Percentiles rank a stretch among this genome's conserved stretches.
These are phyloP conservation scores for Piper longum DNA, from an alignment of 164 flowering plant genomes.

Conservation along the genomic window DNA sequence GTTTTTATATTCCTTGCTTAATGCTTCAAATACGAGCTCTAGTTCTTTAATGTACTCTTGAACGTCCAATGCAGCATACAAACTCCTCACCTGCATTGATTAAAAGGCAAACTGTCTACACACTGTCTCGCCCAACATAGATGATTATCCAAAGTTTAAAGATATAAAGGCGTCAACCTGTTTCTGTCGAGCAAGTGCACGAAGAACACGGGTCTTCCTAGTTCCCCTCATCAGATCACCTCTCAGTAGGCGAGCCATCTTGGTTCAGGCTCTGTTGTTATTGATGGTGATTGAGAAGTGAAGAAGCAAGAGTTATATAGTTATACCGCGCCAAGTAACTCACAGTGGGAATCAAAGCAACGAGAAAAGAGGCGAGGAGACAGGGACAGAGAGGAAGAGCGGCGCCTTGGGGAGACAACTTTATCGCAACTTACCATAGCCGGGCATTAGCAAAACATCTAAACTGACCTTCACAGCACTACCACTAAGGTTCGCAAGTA, in stretches of 20 bases:
- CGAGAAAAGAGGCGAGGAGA: background rate
- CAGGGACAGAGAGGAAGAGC: background rate
- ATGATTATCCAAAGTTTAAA: background rate
- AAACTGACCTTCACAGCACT: too few species aligned
- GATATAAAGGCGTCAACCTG: conserved; percentile 1
- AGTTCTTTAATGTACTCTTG: conserved; percentile 25
- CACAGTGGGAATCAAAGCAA: background rate
- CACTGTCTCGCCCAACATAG: background rate
- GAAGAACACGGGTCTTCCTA: conserved; percentile 4
- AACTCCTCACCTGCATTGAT: conserved; percentile 24
- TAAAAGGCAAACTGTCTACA: background rate
- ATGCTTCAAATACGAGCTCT: conserved; percentile 26
- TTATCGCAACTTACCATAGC: too few species aligned
- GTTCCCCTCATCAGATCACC: conserved; percentile 3
- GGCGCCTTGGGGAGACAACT: background rate
- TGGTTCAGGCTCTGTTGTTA: background rate
- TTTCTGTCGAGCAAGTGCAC: conserved; percentile 7
- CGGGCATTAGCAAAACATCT: too few species aligned
- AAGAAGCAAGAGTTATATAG: background rate
- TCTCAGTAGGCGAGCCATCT: conserved; percentile 7
- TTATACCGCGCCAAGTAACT: background rate
- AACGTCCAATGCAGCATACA: conserved; percentile 24
- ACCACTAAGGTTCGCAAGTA: too few species aligned
- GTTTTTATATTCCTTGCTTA: conserved; percentile 20
- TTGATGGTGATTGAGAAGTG: background rate